Evolutionary conservation across 345 rosid species (phyloP), one percentile per base, ranked within the genome.

Genomic region (Aurinia saxatilis): DNA sequence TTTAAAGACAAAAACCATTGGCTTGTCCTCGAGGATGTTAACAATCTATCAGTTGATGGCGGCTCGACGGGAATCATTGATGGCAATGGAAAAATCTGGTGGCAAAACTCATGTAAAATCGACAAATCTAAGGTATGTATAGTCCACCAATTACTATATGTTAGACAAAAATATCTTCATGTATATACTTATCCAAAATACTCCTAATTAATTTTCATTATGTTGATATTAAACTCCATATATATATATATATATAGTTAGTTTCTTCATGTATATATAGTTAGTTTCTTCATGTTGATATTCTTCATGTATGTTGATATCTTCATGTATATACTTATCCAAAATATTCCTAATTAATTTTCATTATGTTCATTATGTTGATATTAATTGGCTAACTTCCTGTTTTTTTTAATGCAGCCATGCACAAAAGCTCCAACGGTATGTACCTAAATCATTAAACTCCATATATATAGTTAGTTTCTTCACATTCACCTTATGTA

Each of bases 341-440:
- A 27, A 36, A 4, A 57, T 16, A 2, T 1, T 11, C 27, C 16
- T 9, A 34, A 3, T 4, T 35, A 45, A 12, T 6, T 15, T 0
- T 10, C 53, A 65, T 23, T 16, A 41, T 27, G 30, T 27, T n/a
- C n/a, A n/a, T n/a, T n/a, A 27, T 44, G 13, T 29, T 55, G 16
- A 16, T 47, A 33, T 31, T 41, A 41, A 67, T 15, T 50, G 47
- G 9, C 4, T 18, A 7, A 37, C 16, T 45, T n/a, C n/a, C 45
- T 5, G 8, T 57, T 6, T 5, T 53, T 41, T 25, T 50, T 52
- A 56, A n/a, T 77, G 77, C 85, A 91, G 98, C 95, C 96, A 39
- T 91, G 98, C 85, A 81, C 74, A 72, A 38, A 49, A 2, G 98
- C 96, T 0, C 96, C 96, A 42, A 88, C 98, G 74, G 98, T 91